Conservation (phyloP, 805 yeast species). For the Candida silvatica region DNA sequence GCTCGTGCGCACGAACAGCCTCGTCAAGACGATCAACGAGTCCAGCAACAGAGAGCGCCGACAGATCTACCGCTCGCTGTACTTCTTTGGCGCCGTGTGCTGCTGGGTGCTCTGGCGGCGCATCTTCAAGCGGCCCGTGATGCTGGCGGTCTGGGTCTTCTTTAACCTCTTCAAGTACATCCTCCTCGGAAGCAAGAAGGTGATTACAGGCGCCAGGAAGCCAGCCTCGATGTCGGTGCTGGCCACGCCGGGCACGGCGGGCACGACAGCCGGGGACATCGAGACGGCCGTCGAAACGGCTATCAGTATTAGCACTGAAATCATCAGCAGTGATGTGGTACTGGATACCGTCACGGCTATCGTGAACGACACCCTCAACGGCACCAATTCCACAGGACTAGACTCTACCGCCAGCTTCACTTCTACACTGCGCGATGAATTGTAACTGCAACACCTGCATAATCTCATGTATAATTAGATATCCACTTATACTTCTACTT, state of each 20-base stretch:
- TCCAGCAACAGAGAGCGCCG: slow-evolving; percentile 40
- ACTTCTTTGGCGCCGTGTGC: slow-evolving; percentile 36
- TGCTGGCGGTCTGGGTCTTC: slow-evolving; percentile 36
- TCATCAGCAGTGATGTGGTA: neutral
- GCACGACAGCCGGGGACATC: no score
- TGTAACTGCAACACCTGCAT: no score
- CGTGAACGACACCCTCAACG: no score
- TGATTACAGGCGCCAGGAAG: neutral
- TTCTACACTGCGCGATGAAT: neutral
- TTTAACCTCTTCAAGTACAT: slow-evolving; percentile 19
- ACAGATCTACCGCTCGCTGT: slow-evolving; percentile 38
- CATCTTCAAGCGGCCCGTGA: slow-evolving; percentile 35
- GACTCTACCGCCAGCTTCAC: neutral
- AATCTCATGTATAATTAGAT: no score
- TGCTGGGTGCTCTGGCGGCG: slow-evolving; percentile 44
- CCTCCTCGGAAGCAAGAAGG: slow-evolving; percentile 1
- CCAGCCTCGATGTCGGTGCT: neutral
- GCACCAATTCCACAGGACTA: no score
- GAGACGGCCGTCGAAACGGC: no score
- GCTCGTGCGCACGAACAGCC: slow-evolving; percentile 32
- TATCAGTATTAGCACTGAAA: neutral
- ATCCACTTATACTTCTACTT: slow-evolving; percentile 6
- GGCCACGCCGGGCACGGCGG: neutral
- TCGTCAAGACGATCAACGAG: slow-evolving; percentile 43
- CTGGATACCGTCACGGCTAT: no score